Base-by-base conservation (phyloP, 441 rosid genomes). In the Mallotus repandus region DNA sequence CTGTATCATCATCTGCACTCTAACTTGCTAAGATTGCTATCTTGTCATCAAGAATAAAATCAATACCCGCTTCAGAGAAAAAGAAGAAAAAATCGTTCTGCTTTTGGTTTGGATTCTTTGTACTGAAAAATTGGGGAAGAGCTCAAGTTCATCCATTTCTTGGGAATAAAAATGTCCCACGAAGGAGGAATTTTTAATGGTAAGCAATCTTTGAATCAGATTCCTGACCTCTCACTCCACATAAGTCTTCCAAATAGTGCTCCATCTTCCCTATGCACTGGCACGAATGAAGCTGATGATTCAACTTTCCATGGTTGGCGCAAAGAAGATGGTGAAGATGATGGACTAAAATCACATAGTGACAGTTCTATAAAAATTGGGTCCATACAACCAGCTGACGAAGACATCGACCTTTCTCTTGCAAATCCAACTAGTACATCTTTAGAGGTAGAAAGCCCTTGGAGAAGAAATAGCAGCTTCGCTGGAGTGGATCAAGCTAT, bases 181-280 rank as follows among this genome's bases (percentile, higher is more conserved):
- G 62, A 72, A 62, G 59, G 70, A 45, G 50, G 80, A 62, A 57
- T 73, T 64, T 68, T 73, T 14, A 55, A 63, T 49, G 67, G 61
- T 38, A 46, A 32, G 16, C 79, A 65, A 32, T 71, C 68, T 57
- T 65, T 59, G 77, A 78, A 78, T 74, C 81, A 60, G 78, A 70
- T 74, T 77, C 97, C 97, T 69, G 94, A 91, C 87, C 93, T 91
- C 32, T 91, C 97, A 45, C 86, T 91, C 66, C 87, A 91, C 76
- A 91, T 91, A 62, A 89, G 93, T 77, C 94, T 84, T 22, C 97
- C 97, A 3, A 76, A 85, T 66, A 76, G 81, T 68, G 60, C 68
- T 70, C 74, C 83, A 53, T 48, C 84, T 76, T 69, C 86, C 32
- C 57, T 69, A 29, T 77, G 80, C 69, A 77, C 86, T 60, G 86